These are phyloP conservation scores for Sanghuangporus sanghuang DNA, from an alignment of 1,284 basidiomycete species.

Conservation along the genomic window DNA sequence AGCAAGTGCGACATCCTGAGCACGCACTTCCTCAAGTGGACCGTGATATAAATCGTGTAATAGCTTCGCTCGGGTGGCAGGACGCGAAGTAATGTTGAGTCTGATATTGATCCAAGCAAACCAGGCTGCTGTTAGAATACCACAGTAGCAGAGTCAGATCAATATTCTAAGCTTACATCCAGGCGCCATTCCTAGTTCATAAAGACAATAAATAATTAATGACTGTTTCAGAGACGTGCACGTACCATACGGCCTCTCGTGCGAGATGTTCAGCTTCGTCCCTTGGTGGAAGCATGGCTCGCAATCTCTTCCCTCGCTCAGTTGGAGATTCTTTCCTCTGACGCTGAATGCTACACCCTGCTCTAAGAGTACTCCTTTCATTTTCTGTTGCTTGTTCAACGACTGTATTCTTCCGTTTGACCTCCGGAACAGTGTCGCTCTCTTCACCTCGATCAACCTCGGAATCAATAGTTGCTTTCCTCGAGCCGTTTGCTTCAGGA, in stretches of 20 bases:
- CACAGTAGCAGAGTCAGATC: background rate
- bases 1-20: background rate
- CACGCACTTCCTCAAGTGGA: background rate
- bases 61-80: background rate
- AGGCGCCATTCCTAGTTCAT: background rate
- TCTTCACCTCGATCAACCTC: background rate
- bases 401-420: background rate
- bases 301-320: background rate
- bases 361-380: background rate
- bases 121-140: background rate
- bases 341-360: background rate
- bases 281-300: background rate
- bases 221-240: background rate
- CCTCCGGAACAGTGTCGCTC: background rate
- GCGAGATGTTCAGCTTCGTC: background rate
- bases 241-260: background rate
- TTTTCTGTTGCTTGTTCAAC: background rate
- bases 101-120: background rate
- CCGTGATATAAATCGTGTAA: background rate
- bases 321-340: background rate
- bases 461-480: background rate
- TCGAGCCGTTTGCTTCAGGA: background rate
- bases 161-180: background rate
- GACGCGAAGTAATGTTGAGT: background rate
- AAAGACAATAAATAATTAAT: background rate